Evolutionary conservation across 177 flowering plant genomes (phyloP).

Genomic region (Vitis hybrid): DNA sequence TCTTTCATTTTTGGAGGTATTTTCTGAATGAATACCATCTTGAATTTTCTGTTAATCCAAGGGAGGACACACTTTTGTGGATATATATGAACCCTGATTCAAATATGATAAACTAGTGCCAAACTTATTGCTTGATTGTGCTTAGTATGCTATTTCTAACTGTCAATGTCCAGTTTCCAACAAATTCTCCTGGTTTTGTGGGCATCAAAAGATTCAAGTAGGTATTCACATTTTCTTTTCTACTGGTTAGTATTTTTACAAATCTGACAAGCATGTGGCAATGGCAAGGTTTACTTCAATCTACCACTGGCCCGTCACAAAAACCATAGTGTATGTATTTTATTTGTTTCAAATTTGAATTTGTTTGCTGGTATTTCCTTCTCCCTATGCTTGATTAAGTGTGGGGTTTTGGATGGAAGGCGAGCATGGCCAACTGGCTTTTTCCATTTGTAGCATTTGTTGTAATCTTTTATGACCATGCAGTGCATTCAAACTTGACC

Average conservation of each 20-base stretch:
- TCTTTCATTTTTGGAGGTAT: too few species aligned
- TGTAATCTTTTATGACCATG: conserved; percentile 56
- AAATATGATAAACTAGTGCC: not conserved
- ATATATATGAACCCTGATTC: too few species aligned
- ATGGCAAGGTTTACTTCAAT: conserved; percentile 40
- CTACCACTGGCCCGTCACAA: conserved; percentile 33
- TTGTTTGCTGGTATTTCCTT: conserved; percentile 29
- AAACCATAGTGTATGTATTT: conserved; percentile 42
- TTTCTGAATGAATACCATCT: too few species aligned
- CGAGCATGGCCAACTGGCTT: conserved; percentile 45
- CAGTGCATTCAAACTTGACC: conserved; percentile 69
- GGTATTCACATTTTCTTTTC: conserved; percentile 49
- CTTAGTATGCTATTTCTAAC: conserved; percentile 27
- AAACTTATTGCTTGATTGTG: conserved; percentile 28
- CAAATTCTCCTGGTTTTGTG: conserved; percentile 52
- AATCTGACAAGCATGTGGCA: conserved; percentile 48
- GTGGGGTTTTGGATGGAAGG: conserved; percentile 58
- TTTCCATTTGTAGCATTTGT: conserved; percentile 46
- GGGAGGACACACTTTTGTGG: too few species aligned
- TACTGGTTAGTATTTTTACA: conserved; percentile 35
- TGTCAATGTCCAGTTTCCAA: conserved; percentile 50
- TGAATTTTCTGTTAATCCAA: too few species aligned
- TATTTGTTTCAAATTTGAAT: conserved; percentile 26
- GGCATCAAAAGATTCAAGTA: conserved; percentile 72
- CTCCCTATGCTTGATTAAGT: conserved; percentile 43